Evolutionary conservation across 805 yeast species (phyloP).

Genomic region (Yamadazyma ubonensis): DNA sequence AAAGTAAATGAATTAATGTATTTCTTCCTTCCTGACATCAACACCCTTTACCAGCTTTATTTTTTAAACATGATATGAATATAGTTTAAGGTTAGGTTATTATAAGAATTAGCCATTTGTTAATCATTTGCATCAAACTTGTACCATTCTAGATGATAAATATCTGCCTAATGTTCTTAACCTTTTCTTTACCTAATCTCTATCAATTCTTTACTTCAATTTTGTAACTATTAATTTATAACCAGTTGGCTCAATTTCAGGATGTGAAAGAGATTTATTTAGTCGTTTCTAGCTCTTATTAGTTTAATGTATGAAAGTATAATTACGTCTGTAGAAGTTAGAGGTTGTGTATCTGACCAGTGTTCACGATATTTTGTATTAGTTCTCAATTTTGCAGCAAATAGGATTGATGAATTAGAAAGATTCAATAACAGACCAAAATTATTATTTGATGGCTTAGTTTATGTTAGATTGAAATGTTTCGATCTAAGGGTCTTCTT

Average conservation of each 20-base stretch:
- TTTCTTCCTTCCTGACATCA: slow-evolving; percentile 1
- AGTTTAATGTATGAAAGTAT: slow-evolving; percentile 2
- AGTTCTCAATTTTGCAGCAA: neutral
- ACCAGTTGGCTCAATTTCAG: neutral
- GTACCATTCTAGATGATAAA: neutral
- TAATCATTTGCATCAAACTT: slow-evolving; percentile 1
- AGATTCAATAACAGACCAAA: too few species aligned
- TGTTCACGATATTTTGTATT: too few species aligned
- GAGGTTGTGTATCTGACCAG: too few species aligned
- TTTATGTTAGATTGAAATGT: too few species aligned
- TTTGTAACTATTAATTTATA: slow-evolving; percentile 3
- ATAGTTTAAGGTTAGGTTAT: slow-evolving; percentile 2
- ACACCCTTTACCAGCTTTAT: neutral
- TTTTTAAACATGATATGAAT: slow-evolving; percentile 4
- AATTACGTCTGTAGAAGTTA: too few species aligned
- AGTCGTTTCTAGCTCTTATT: slow-evolving; percentile 6
- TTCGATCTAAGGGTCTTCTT: too few species aligned
- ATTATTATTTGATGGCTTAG: too few species aligned
- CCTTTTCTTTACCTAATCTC: neutral
- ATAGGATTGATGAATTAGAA: too few species aligned
- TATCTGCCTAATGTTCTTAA: neutral
- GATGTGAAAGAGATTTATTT: neutral
- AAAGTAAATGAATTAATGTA: slow-evolving; percentile 29
- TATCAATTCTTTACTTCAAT: slow-evolving; percentile 4
- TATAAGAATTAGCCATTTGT: neutral